These are phyloP conservation scores for Luvunga scandens DNA, from an alignment of 345 rosid species.

Conservation along the genomic window DNA sequence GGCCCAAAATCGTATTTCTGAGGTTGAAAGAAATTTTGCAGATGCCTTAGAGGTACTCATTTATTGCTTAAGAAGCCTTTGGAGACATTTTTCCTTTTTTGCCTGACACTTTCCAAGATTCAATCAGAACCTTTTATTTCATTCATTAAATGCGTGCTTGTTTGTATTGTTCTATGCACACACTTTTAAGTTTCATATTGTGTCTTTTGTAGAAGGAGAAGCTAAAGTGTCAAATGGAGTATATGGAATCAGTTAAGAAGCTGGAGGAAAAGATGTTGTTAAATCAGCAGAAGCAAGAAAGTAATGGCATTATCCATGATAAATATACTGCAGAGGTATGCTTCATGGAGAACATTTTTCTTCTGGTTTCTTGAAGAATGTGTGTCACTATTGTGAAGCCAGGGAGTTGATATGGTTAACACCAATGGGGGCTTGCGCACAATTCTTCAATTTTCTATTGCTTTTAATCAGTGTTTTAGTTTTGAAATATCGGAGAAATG, in stretches of 20 bases:
- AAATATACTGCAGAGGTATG: slow-evolving; percentile 55
- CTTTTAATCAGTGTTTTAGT: not conserved
- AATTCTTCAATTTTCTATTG: not conserved
- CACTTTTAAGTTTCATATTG: not conserved
- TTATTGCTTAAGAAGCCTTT: slow-evolving; percentile 5
- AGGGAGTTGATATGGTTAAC: not conserved
- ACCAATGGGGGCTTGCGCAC: not conserved
- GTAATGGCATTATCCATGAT: slow-evolving; percentile 40
- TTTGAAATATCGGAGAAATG: not conserved
- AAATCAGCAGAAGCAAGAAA: slow-evolving; percentile 56
- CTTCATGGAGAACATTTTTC: not conserved
- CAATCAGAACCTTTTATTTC: not conserved
- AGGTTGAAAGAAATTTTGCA: slow-evolving; percentile 76
- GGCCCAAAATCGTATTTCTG: slow-evolving; percentile 70
- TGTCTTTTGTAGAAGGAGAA: slow-evolving; percentile 64
- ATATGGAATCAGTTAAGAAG: slow-evolving; percentile 85
- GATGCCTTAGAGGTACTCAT: slow-evolving; percentile 80
- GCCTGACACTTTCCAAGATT: not conserved
- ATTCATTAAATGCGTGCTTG: not conserved
- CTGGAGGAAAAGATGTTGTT: slow-evolving; percentile 81
- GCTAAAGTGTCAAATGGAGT: slow-evolving; percentile 83
- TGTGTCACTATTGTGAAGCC: slow-evolving; percentile 8
- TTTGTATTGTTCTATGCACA: not conserved
- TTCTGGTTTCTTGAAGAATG: not conserved
- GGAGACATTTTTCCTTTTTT: not conserved